Evolutionary conservation across 2,329 filamentous ascomycete genomes (phyloP), one percentile per base, ranked within the genome.

Genomic region (Aureobasidium sp.): DNA sequence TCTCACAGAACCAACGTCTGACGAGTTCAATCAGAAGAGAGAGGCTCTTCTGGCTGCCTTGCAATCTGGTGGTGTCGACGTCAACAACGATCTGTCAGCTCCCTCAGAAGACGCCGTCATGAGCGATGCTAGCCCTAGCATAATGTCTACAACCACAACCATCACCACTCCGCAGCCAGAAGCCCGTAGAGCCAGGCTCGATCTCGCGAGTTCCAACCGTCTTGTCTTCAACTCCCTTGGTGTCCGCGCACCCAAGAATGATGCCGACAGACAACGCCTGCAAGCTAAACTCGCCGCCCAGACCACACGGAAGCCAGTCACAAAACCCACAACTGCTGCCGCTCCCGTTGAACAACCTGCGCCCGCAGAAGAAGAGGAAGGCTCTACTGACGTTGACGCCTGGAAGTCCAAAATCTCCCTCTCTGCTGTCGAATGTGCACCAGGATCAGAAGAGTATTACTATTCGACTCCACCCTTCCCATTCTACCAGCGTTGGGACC

Each of bases 381-480:
- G 34, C 2, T 58, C 77, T 31, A 77, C 82, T 48, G 80, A 84
- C 48, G 75, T 81, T 0, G 81, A 88, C 34, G 80, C 83, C 25
- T 97, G 92, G 92, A 84, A 84, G 67, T 77, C 84, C 5, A 90
- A 86, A 67, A 87, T 97, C 64, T 82, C 78, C 12, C 85, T 96
- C 64, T 82, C 84, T 27, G 92, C 90, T 25, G 89, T 95, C 0
- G 93, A 97, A 72, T 97, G 92, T 74, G 84, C 86, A 65, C 81
- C 89, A n/a, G 57, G 57, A 39, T 29, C 29, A 25, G 82, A 89
- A 34, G 82, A 80, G 5, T 76, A 90, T 42, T 77, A 82, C 36
- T 78, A 96, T 49, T 88, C 83, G 59, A 82, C 89, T 37, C 92
- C 93, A 0, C 90, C 92, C 0, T 97, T 95, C 70, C 92, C 92